Base-by-base conservation (phyloP, 2,329 filamentous ascomycete species). In the Cladophialophora chaetospira region DNA sequence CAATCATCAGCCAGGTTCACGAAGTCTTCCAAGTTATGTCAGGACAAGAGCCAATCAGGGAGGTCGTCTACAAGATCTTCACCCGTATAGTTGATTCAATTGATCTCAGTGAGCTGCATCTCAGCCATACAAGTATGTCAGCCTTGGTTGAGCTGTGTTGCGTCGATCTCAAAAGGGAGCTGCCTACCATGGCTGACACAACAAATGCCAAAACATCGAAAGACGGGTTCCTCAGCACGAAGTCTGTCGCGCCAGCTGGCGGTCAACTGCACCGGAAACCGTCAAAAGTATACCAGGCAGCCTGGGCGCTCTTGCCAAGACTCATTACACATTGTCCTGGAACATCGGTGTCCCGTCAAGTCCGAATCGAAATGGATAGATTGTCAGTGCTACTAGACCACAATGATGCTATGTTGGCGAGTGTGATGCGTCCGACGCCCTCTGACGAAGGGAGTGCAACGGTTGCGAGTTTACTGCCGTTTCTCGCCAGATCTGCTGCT, bases 401-500 rank as follows among this genome's bases (percentile, higher is more conserved):
- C 70, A 86, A 85, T 68, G 78, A 86, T 28, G 87, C 88, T 38
- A 89, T 97, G 82, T 68, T 94, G 9, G 85, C 91, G 4, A 93
- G 90, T 70, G 85, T 95, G 10, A 76, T 97, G 57, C 91, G 94
- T 71, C 89, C 91, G 0, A 83, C 86, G 71, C 75, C 84, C 61
- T 77, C 85, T 67, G 77, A 82, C 67, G 80, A 85, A 68, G 82
- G 86, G 38, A 78, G 83, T 62, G 76, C 75, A 35, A 81, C 83
- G 49, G 83, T 85, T 58, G 80, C 88, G 25, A 94, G 87, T 70
- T 87, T 96, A 45, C 73, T 96, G 45, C 92, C 93, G 0, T 88
- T 96, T 66, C 75, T 97, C 23, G 82, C 85, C 5, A 80, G 83
- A 48, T 89, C 85, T 66, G 79, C 85, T 0, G 71, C 82, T 55